These are phyloP conservation scores for Candida hungchunana DNA, from an alignment of 805 yeast genomes.

Conservation along the genomic window DNA sequence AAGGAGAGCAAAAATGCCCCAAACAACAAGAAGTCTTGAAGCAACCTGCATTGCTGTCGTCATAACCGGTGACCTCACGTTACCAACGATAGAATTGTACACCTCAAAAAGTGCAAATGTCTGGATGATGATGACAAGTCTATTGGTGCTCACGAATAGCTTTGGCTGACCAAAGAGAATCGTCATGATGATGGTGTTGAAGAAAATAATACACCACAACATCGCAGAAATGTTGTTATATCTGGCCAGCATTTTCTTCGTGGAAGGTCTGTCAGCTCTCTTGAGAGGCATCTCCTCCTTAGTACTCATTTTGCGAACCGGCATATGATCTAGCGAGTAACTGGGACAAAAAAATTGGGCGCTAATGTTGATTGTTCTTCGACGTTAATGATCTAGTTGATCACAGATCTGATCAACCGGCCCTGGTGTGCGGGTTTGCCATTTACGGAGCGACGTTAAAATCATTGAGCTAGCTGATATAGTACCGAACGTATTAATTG, in stretches of 20 bases:
- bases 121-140: conserved; percentile 64
- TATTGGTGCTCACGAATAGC: conserved; percentile 55
- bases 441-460: no score
- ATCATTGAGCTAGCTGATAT: no score
- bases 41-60: conserved; percentile 87
- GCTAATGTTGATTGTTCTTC: no score
- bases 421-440: no score
- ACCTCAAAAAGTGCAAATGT: conserved; percentile 78
- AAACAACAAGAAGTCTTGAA: conserved; percentile 75
- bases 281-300: conserved; percentile 5
- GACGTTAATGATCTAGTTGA: no score
- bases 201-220: conserved; percentile 50
- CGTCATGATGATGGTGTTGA: conserved; percentile 37
- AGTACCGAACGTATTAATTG: no score
- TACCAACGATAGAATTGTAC: conserved; percentile 69
- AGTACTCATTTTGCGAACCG: no score
- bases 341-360: no score
- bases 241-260: conserved; percentile 30
- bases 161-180: conserved; percentile 57
- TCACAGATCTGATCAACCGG: no score
- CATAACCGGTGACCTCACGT: conserved; percentile 77
- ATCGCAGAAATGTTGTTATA: conserved; percentile 52
- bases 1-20: conserved; percentile 74
- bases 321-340: no score
- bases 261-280: conserved; percentile 13